Evolutionary conservation across 1,284 basidiomycete genomes (phyloP).

Genomic region (Ceratobasidium sp.): DNA sequence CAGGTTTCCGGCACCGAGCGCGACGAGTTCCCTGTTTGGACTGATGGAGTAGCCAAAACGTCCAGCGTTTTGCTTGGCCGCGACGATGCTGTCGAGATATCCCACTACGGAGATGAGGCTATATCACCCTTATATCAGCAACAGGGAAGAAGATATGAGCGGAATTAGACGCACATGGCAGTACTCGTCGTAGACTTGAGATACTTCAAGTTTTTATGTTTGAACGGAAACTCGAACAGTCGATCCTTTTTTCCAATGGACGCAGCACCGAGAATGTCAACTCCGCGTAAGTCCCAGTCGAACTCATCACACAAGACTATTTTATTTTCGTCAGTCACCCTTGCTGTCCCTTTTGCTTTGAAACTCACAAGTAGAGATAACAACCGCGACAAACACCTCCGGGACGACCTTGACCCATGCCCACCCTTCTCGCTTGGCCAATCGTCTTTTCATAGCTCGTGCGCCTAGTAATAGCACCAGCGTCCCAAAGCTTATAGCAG

Average conservation of each 20-base stretch:
- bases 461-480: slow-evolving; percentile 74
- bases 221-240: slow-evolving; percentile 73
- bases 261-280: slow-evolving; percentile 85
- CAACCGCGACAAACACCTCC: slow-evolving; percentile 84
- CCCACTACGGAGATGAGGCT: slow-evolving; percentile 82
- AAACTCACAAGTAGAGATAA: slow-evolving; percentile 79
- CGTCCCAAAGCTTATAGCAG: slow-evolving; percentile 77
- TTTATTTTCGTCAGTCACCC: neutral
- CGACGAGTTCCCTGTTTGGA: slow-evolving; percentile 92
- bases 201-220: slow-evolving; percentile 70
- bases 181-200: slow-evolving; percentile 81
- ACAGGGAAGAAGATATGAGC: neutral
- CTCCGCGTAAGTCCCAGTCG: slow-evolving; percentile 81
- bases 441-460: slow-evolving; percentile 61
- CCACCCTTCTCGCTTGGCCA: slow-evolving; percentile 68
- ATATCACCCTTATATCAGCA: slow-evolving; percentile 35
- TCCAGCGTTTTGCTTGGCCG: slow-evolving; percentile 87
- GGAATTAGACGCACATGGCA: slow-evolving; percentile 69
- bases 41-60: slow-evolving; percentile 89
- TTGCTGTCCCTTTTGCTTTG: slow-evolving; percentile 2
- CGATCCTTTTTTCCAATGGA: slow-evolving; percentile 71
- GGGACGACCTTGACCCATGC: slow-evolving; percentile 85
- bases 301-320: slow-evolving; percentile 79
- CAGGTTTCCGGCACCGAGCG: slow-evolving; percentile 83
- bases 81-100: slow-evolving; percentile 85